These are phyloP conservation scores for Eleusine indica DNA, from an alignment of 176 grass and related monocot species.

Conservation along the genomic window DNA sequence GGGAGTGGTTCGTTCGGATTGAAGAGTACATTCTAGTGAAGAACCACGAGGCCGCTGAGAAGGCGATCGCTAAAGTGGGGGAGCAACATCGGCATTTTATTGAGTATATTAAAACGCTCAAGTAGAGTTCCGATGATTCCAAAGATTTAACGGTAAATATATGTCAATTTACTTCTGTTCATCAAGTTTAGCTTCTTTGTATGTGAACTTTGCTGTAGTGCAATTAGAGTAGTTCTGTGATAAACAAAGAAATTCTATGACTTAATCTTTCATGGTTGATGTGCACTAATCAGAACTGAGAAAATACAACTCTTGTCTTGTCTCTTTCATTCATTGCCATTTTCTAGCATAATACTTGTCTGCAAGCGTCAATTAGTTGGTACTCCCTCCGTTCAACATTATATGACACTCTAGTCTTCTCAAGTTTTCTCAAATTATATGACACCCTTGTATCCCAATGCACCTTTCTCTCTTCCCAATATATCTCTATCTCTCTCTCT, in stretches of 20 bases:
- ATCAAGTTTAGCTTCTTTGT: constrained; percentile 3
- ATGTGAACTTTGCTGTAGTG: constrained; percentile 7
- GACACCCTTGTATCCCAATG: too few species aligned
- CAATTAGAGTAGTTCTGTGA: background rate
- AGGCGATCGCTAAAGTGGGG: constrained; percentile 48
- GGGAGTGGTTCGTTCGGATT: constrained; percentile 76
- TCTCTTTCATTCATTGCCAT: background rate
- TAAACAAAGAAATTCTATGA: background rate
- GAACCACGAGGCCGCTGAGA: constrained; percentile 58
- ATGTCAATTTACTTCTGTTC: background rate
- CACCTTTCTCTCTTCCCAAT: too few species aligned
- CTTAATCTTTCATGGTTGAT: constrained; percentile 5
- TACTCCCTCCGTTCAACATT: too few species aligned
- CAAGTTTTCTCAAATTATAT: too few species aligned
- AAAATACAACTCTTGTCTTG: background rate
- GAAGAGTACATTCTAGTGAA: constrained; percentile 48
- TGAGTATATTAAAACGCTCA: constrained; percentile 49
- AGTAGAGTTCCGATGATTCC: constrained; percentile 19
- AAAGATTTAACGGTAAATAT: constrained; percentile 33
- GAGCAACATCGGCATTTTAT: constrained; percentile 44
- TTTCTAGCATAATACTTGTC: constrained; percentile 12
- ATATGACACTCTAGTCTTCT: too few species aligned
- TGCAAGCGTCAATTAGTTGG: background rate
- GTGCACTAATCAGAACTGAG: background rate
- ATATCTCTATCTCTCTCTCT: too few species aligned